A percentile compares a stretch with the other conserved stretches of the same genome.
These are phyloP conservation scores for Erodium maritimum DNA, from an alignment of 345 rosid genomes.

Conservation along the genomic window DNA sequence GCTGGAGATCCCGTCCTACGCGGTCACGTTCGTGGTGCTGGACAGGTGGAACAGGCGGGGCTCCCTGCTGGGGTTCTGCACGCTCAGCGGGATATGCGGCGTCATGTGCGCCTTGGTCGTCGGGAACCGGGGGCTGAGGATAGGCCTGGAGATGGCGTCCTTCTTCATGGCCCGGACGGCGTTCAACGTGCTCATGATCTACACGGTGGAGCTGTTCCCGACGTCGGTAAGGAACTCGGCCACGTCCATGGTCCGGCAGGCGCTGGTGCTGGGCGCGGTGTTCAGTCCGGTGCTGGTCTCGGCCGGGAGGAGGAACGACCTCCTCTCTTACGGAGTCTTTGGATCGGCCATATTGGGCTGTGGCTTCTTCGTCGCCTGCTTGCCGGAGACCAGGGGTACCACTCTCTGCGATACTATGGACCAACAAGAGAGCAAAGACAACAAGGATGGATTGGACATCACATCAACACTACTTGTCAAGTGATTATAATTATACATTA, in stretches of 20 bases:
- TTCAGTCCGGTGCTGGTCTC: neutral
- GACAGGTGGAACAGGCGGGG: neutral
- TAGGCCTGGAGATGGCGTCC: constrained; percentile 1
- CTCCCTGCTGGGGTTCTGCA: neutral
- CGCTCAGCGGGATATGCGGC: neutral
- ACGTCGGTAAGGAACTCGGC: neutral
- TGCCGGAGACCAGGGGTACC: neutral
- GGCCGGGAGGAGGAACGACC: neutral
- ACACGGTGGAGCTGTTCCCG: neutral
- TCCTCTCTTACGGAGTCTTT: neutral
- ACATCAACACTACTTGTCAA: neutral
- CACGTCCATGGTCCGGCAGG: neutral
- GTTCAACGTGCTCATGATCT: neutral
- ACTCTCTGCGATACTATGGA: neutral
- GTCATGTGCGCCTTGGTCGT: neutral
- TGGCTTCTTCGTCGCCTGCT: neutral
- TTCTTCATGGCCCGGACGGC: neutral
- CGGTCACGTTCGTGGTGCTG: neutral
- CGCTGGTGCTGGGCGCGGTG: neutral
- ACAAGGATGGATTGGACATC: neutral
- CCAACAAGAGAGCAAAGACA: neutral
- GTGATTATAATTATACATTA: neutral
- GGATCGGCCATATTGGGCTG: neutral
- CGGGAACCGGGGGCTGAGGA: neutral
- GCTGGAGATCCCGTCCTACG: neutral